phyloP scores from a whole-genome alignment of 805 yeast species.

The Maudiozyma turicensis region DNA sequence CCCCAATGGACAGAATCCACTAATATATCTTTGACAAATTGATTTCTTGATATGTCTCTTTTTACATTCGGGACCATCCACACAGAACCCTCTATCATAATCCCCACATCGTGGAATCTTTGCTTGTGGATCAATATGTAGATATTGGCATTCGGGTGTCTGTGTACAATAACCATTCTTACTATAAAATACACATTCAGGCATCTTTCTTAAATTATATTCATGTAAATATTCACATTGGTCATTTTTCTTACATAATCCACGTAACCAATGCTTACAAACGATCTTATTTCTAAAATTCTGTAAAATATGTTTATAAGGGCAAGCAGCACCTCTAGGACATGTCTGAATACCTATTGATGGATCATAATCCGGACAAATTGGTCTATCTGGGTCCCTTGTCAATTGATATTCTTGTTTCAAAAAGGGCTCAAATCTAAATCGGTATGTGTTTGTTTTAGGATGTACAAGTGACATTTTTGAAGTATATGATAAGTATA shows the following conservation, averaged over 20 bases:
- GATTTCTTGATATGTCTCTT: constrained; percentile 68
- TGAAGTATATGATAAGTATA: no score
- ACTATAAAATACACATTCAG: constrained; percentile 84
- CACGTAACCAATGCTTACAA: constrained; percentile 97
- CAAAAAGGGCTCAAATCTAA: constrained; percentile 76
- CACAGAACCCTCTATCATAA: constrained; percentile 84
- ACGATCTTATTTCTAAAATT: constrained; percentile 70
- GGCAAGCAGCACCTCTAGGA: constrained; percentile 79
- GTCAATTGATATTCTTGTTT: constrained; percentile 74
- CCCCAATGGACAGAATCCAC: constrained; percentile 93
- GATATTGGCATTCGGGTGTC: constrained; percentile 85
- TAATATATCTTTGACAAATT: constrained; percentile 67
- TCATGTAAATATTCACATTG: constrained; percentile 95
- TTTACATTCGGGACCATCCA: constrained; percentile 79
- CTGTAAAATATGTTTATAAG: constrained; percentile 71
- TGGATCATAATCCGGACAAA: constrained; percentile 42
- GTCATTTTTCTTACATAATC: constrained; percentile 92
- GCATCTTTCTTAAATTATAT: constrained; percentile 88
- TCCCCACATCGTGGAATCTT: constrained; percentile 82
- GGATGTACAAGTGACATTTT: constrained; percentile 34
- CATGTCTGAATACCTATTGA: constrained; percentile 51
- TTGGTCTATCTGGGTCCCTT: constrained; percentile 80
- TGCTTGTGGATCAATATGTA: constrained; percentile 82
- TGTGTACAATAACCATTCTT: constrained; percentile 81
- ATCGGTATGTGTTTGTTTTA: constrained; percentile 33